Percentiles rank a stretch among this genome's conserved stretches.
phyloP scores from a whole-genome alignment of 768 basidiomycete genomes.

The Tylopilus balloui region DNA sequence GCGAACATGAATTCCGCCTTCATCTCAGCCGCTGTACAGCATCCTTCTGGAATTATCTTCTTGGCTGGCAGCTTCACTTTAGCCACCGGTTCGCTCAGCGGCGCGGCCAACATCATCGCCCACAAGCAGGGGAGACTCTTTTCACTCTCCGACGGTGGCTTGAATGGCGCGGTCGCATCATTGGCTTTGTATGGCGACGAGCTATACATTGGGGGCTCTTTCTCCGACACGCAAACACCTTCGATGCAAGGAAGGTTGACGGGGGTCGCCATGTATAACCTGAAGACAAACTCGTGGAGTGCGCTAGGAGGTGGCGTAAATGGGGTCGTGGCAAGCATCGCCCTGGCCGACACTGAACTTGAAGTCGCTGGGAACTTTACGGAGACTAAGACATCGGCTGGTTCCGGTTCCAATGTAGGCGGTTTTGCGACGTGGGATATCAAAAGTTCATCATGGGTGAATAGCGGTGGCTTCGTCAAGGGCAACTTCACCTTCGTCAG shows the following conservation, averaged over 20 bases:
- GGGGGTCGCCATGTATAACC: constrained; percentile 69
- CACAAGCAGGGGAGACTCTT: constrained; percentile 58
- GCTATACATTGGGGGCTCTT: constrained; percentile 85
- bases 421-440: constrained; percentile 81
- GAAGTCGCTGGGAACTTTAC: constrained; percentile 78
- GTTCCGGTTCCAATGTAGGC: constrained; percentile 35
- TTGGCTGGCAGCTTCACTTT: constrained; percentile 76
- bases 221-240: constrained; percentile 60
- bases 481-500: constrained; percentile 68
- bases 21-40: constrained; percentile 57
- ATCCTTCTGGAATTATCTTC: constrained; percentile 62
- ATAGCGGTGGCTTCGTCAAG: constrained; percentile 66
- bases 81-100: constrained; percentile 49
- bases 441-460: constrained; percentile 57
- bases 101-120: constrained; percentile 65
- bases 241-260: constrained; percentile 50
- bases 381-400: constrained; percentile 34
- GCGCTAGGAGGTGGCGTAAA: constrained; percentile 70
- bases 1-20: constrained; percentile 31
- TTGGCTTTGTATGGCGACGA: constrained; percentile 57
- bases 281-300: constrained; percentile 60
- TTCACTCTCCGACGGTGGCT: constrained; percentile 57
- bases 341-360: constrained; percentile 45
- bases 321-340: constrained; percentile 65
- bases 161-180: constrained; percentile 75